Evolutionary conservation across 2,329 filamentous ascomycete species (phyloP), one percentile per base, ranked within the genome.

Genomic region (Eutypella sp.): DNA sequence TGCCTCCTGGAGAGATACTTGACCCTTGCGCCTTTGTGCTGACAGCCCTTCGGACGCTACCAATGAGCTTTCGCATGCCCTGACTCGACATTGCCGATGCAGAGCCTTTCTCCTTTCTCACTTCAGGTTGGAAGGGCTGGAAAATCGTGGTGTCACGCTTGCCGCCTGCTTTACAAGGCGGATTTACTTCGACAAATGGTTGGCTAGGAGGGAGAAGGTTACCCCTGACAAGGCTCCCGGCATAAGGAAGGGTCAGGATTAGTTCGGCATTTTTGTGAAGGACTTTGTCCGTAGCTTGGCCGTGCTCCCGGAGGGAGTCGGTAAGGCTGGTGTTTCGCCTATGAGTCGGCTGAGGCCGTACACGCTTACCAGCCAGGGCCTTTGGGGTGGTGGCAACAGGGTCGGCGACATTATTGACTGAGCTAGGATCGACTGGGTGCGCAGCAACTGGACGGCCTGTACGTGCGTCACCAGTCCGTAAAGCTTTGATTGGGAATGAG

Each of bases 291-390:
- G 70, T 64, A 11, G 64, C 47, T 5, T 66, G 65, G 19, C 64
- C 79, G 67, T 70, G 84, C 66, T 93, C 87, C 55, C 89, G 75
- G 42, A 92, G 66, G 1, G 91, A 92, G 67, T 96, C 89, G 0
- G 87, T 88, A 57, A 93, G 85, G 62, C 91, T 96, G 41, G 85
- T 89, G 60, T 88, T 95, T 19, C 90, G 83, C 65, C 89, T 91
- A 66, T 96, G 90, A 3, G 78, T 75, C 9, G 68, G 66, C 34
- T 72, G 68, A 18, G 81, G 75, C 15, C 81, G 76, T 7, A 79
- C 72, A 15, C 78, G 74, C 59, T 84, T 84, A 45, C 78, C 79
- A 10, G 74, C 70, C 2, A 84, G 65, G 2, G 78, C 68, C 45
- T 75, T 76, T 4, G 81, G 81, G 3, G 79, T 82, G 9, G 73